Base-by-base conservation (phyloP, 768 basidiomycete species). In the Lactarius psammicola region DNA sequence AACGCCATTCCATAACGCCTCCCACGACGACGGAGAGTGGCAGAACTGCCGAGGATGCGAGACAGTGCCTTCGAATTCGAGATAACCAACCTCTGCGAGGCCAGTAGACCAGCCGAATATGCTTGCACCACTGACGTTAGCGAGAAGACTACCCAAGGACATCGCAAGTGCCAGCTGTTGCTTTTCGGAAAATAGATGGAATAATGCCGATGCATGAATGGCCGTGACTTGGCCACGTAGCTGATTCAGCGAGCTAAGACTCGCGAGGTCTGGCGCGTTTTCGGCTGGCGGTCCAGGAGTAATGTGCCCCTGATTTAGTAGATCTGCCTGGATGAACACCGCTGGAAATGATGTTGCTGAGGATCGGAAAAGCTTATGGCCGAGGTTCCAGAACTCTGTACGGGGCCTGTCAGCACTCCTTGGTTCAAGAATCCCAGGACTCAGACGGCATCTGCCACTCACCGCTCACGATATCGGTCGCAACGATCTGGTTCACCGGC, bases 371-470 rank as follows among this genome's bases (percentile, higher is more conserved):
- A 89, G 77, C 58, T 83, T 76, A 67, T 89, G 86, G 1, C 87
- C 87, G 6, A 82, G 75, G 6, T 83, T 77, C 87, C 86, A 88
- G 68, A 85, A 84, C 23, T 76, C 87, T 87, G 20, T 42, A 42
- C 4, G 10, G 40, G n/a, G 30, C 18, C 42, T 23, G 18, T 53
- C 20, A 60, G 54, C 15, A 20, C 15, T 31, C 58, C 46, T 38
- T 56, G 8, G 5, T 31, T 54, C 44, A 15, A 34, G 11, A 23
- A 28, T 4, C 17, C 4, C 20, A 11, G 18, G 17, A 23, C 3
- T 34, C 5, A 18, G 56, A 31, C n/a, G 26, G 42, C 10, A 42
- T 1, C 31, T 20, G 1, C 34, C 30, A 64, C 71, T 67, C 56
- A 79, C 81, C 79, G 38, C 69, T 69, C 18, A 72, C 67, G 18